Conservation (phyloP, 805 yeast species). For the Peterozyma xylosa region DNA sequence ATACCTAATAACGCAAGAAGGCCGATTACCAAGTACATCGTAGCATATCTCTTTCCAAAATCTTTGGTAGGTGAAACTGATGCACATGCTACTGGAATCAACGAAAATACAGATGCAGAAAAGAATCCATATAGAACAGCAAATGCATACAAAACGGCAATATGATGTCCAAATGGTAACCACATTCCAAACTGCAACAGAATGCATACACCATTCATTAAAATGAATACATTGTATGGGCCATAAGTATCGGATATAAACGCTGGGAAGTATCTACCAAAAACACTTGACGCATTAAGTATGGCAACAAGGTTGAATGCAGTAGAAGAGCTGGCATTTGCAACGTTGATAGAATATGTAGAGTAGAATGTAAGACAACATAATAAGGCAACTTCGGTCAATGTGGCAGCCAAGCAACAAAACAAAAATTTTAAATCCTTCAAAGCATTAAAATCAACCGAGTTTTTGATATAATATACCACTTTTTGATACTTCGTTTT, state of each 20-base stretch:
- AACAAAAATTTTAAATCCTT: constrained; percentile 28
- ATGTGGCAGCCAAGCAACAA: constrained; percentile 29
- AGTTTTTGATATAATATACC: constrained; percentile 9
- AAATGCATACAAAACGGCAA: constrained; percentile 39
- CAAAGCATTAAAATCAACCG: constrained; percentile 22
- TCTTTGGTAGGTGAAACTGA: constrained; percentile 39
- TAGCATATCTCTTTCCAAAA: constrained; percentile 16
- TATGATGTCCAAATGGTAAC: constrained; percentile 47
- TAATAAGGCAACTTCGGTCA: constrained; percentile 31
- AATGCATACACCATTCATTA: constrained; percentile 35
- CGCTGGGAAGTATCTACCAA: constrained; percentile 49
- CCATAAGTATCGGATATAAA: constrained; percentile 43
- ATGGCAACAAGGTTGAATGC: constrained; percentile 37
- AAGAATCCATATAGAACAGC: constrained; percentile 46
- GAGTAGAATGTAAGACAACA: constrained; percentile 34
- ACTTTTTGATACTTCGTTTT: background rate
- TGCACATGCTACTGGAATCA: constrained; percentile 56
- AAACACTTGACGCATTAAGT: constrained; percentile 35
- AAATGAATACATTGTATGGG: constrained; percentile 43
- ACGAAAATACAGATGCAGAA: constrained; percentile 46
- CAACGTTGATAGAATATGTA: constrained; percentile 30
- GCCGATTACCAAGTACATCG: constrained; percentile 21
- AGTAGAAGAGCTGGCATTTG: constrained; percentile 12
- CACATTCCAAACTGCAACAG: constrained; percentile 42
- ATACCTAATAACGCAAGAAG: constrained; percentile 21